A percentile compares a stretch with the other conserved stretches of the same genome.
phyloP scores from a whole-genome alignment of 2,329 filamentous ascomycete species.

The Madurella fahalii region DNA sequence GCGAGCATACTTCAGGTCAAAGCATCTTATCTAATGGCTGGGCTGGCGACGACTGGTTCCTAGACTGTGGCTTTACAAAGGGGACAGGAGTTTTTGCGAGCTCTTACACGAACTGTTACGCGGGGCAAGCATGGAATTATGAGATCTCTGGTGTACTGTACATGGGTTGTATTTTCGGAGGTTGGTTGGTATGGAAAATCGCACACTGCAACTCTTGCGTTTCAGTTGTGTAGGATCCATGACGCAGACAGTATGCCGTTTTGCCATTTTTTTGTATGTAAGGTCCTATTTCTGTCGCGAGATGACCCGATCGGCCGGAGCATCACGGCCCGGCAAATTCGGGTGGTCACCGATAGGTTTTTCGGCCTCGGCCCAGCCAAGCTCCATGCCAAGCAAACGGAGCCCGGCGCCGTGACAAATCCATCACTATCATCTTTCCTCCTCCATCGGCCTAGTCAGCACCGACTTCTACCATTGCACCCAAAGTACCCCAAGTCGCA shows the following conservation, averaged over 20 bases:
- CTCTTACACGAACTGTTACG: conserved; percentile 21
- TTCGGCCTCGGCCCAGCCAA: conserved; percentile 20
- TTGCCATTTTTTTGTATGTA: not conserved
- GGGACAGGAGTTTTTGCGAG: conserved; percentile 8
- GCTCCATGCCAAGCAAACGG: conserved; percentile 3
- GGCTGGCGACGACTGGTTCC: conserved; percentile 2
- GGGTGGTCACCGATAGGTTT: not conserved
- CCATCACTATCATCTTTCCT: not conserved
- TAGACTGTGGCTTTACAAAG: conserved; percentile 19
- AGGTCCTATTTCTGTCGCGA: not conserved
- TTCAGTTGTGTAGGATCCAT: not conserved
- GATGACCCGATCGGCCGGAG: not conserved
- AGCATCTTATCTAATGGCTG: conserved; percentile 59
- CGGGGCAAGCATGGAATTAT: conserved; percentile 23
- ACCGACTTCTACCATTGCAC: not conserved
- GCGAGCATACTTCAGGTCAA: conserved; percentile 90
- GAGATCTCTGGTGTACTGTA: conserved; percentile 5
- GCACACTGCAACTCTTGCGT: too few species aligned
- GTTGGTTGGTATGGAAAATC: too few species aligned
- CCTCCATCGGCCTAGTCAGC: not conserved
- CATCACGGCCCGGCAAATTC: not conserved
- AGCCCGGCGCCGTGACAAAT: conserved; percentile 9
- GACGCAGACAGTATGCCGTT: too few species aligned
- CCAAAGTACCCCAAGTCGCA: not conserved
- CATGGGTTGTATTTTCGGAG: too few species aligned